Percentiles rank a stretch among this genome's conserved stretches.
phyloP scores from a whole-genome alignment of 805 yeast species.

The Candida jianshihensis region DNA sequence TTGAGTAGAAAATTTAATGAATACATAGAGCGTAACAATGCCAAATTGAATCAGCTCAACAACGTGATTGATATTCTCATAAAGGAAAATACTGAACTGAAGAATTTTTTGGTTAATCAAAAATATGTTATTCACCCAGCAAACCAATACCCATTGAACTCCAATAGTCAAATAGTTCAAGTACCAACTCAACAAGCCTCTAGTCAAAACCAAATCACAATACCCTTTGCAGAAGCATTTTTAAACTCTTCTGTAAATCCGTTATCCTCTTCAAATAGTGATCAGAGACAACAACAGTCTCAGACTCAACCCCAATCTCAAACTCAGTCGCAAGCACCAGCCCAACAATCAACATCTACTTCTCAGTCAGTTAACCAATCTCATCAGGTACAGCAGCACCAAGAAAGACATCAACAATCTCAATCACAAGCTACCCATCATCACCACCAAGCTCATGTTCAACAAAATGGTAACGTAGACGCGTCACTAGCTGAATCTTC shows the following conservation, averaged over 20 bases:
- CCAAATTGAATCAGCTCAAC: constrained; percentile 16
- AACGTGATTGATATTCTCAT: constrained; percentile 18
- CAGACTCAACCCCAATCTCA: constrained; percentile 1
- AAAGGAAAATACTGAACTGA: constrained; percentile 23
- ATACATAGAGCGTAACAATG: constrained; percentile 16
- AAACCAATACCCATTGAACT: constrained; percentile 22
- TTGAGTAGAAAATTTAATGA: constrained; percentile 18
- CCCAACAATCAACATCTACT: constrained; percentile 3
- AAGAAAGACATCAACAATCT: constrained; percentile 5
- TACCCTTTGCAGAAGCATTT: constrained; percentile 8
- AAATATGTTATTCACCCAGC: constrained; percentile 24
- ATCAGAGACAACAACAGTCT: constrained; percentile 22
- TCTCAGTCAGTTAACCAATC: too few species aligned
- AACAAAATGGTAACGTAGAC: constrained; percentile 14
- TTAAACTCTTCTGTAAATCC: not conserved
- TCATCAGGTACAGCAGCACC: constrained; percentile 4
- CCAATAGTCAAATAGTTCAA: constrained; percentile 6
- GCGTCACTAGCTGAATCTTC: constrained; percentile 13
- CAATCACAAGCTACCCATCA: constrained; percentile 11
- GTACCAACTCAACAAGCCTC: constrained; percentile 21
- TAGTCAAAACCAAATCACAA: constrained; percentile 12
- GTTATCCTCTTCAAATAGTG: constrained; percentile 15
- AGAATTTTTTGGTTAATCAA: constrained; percentile 14
- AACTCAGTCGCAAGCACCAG: constrained; percentile 2
- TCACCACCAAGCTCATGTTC: constrained; percentile 8